These are phyloP conservation scores for Neophaeococcomyces mojaviensis DNA, from an alignment of 2,329 filamentous ascomycete genomes.

Conservation along the genomic window DNA sequence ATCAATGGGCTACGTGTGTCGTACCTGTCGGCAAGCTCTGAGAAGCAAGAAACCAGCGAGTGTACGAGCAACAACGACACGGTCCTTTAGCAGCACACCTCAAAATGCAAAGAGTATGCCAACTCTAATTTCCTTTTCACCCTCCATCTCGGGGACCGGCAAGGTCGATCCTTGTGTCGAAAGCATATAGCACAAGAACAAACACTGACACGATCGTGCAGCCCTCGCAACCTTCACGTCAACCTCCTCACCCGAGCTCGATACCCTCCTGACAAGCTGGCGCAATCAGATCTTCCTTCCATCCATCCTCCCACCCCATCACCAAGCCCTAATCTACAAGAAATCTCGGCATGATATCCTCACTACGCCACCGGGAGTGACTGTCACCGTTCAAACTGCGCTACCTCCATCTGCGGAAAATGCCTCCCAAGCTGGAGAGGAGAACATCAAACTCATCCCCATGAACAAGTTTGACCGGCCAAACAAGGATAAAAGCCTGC, in stretches of 20 bases:
- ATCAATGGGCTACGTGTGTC: conserved; percentile 32
- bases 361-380: conserved; percentile 33
- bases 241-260: conserved; percentile 34
- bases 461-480: conserved; percentile 28
- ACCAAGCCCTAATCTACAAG: conserved; percentile 35
- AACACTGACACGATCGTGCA: conserved; percentile 14
- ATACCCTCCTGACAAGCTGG: conserved; percentile 33
- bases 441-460: conserved; percentile 34
- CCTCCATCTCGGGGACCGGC: not conserved
- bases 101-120: conserved; percentile 14
- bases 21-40: conserved; percentile 21
- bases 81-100: conserved; percentile 18
- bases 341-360: conserved; percentile 30
- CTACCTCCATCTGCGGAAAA: not conserved
- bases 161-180: too few relatives aligned
- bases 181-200: not conserved
- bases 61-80: not conserved
- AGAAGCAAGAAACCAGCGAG: not conserved
- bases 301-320: conserved; percentile 29
- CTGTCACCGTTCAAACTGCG: conserved; percentile 27
- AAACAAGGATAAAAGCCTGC: conserved; percentile 26
- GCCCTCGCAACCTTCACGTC: conserved; percentile 34
- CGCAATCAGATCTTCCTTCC: conserved; percentile 40
- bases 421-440: conserved; percentile 23
- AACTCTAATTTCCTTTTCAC: not conserved